phyloP scores from a whole-genome alignment of 2,329 filamentous ascomycete genomes.

The Sarocladium brachiariae region DNA sequence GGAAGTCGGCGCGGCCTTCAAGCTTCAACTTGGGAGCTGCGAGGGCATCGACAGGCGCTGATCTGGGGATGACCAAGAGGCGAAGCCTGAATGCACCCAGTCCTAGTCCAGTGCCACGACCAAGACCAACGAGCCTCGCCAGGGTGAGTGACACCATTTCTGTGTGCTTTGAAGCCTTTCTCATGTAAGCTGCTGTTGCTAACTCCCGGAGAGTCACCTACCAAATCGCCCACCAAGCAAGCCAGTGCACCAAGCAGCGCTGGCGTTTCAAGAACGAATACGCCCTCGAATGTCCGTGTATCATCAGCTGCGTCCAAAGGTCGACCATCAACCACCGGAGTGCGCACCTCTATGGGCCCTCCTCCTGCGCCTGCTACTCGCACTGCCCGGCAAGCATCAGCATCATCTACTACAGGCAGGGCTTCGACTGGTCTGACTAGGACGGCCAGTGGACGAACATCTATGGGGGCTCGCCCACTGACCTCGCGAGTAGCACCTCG shows the following conservation, averaged over 20 bases:
- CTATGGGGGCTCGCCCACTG: slow-evolving; percentile 27
- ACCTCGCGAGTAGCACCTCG: slow-evolving; percentile 32
- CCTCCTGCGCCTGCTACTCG: slow-evolving; percentile 43
- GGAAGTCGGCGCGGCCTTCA: slow-evolving; percentile 38
- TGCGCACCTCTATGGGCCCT: slow-evolving; percentile 62
- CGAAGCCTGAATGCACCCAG: slow-evolving; percentile 67
- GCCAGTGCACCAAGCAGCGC: slow-evolving; percentile 49
- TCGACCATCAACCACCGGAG: slow-evolving; percentile 47
- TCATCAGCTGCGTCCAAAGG: slow-evolving; percentile 40
- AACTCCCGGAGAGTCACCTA: slow-evolving; percentile 53
- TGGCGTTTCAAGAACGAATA: slow-evolving; percentile 56
- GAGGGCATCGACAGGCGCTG: slow-evolving; percentile 35
- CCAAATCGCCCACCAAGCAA: slow-evolving; percentile 75
- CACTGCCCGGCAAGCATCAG: slow-evolving; percentile 36
- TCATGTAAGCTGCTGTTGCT: not conserved
- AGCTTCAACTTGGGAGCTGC: slow-evolving; percentile 38
- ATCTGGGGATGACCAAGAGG: slow-evolving; percentile 51
- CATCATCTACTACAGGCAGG: slow-evolving; percentile 32
- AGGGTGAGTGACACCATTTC: slow-evolving; percentile 47
- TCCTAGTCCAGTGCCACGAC: slow-evolving; percentile 61
- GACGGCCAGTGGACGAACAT: slow-evolving; percentile 34
- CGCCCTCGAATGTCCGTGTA: slow-evolving; percentile 50
- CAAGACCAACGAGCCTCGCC: slow-evolving; percentile 48
- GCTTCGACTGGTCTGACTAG: slow-evolving; percentile 25
- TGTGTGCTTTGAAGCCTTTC: no score